A percentile compares a stretch with the other conserved stretches of the same genome.
phyloP scores from a whole-genome alignment of 805 yeast genomes.

The Cyberlindnera maritima region DNA sequence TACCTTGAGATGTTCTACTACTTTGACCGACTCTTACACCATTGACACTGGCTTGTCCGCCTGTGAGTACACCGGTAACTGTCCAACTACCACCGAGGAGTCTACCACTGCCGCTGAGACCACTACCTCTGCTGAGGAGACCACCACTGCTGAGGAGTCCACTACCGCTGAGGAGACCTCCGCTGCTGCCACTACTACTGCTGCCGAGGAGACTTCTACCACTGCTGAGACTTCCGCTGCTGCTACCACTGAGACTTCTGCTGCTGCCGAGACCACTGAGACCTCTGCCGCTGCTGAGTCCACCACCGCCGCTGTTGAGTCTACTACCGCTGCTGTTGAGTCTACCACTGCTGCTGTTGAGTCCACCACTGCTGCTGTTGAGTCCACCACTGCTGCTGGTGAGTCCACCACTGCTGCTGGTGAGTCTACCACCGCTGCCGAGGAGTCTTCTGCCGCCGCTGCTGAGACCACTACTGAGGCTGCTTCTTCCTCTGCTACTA shows the following conservation, averaged over 20 bases:
- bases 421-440: constrained; percentile 12
- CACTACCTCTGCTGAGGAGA: constrained; percentile 7
- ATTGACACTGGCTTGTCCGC: constrained; percentile 12
- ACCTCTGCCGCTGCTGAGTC: constrained; percentile 11
- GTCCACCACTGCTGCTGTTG: constrained; percentile 15
- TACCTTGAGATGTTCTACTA: constrained; percentile 23
- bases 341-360: constrained; percentile 30
- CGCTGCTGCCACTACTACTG: constrained; percentile 8
- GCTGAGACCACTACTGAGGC: constrained; percentile 12
- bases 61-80: constrained; percentile 19
- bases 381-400: constrained; percentile 13
- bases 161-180: constrained; percentile 7
- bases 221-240: constrained; percentile 11
- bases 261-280: constrained; percentile 11
- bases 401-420: constrained; percentile 6
- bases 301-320: no score
- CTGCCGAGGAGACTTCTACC: constrained; percentile 5
- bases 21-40: constrained; percentile 19
- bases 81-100: constrained; percentile 11
- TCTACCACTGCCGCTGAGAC: constrained; percentile 7
- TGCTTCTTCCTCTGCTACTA: constrained; percentile 9
- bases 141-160: constrained; percentile 30
- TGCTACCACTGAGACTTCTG: constrained; percentile 7
- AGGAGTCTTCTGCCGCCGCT: constrained; percentile 6
- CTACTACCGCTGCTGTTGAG: no score